Base-by-base conservation (phyloP, 306 rosid genomes). In the Ormosia emarginata region DNA sequence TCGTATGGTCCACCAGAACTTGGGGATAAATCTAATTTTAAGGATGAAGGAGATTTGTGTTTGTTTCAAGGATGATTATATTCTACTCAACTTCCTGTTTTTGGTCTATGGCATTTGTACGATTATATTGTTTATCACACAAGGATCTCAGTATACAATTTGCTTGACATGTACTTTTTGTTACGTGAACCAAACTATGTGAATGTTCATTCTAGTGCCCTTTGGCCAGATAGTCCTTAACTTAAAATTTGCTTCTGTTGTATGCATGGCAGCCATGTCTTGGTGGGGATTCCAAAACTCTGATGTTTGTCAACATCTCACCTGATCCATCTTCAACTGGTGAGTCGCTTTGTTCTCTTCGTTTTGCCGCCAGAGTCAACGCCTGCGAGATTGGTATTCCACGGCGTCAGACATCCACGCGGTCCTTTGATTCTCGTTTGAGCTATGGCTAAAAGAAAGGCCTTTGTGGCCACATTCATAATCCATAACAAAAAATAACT, bases 361-460 rank as follows among this genome's bases (percentile, higher is more conserved):
- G 97, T 29, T 94, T 94, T 70, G 98, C 98, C 1, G 91, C 97
- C 3, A 76, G 98, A 85, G 97, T 94, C 24, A 94, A 94, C 77
- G 87, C 97, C 43, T 94, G 98, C 12, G 98, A 94, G 82, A 94
- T 94, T 7, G 98, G 97, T 12, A 82, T 94, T 82, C 98, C 97
- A 2, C 89, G 97, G 57, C 97, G 98, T 3, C 98, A 94, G 81
- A 92, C 97, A 78, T 79, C 90, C 4, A 75, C 85, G 32, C 84
- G 84, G 75, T 84, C 90, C 53, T 36, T 85, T n/a, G 97, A 94
- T 81, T 75, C 90, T 79, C 91, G 95, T 37, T 80, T 89, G 90
- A 90, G 93, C 82, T 89, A 77, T 15, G 93, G 94, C 75, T 93
- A 71, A 87, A 32, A 37, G 32, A 5, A 50, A 62, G 18, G 66